Evolutionary conservation across 139 green algal species (phyloP).

Genomic region (Volvox reticuliferus): DNA sequence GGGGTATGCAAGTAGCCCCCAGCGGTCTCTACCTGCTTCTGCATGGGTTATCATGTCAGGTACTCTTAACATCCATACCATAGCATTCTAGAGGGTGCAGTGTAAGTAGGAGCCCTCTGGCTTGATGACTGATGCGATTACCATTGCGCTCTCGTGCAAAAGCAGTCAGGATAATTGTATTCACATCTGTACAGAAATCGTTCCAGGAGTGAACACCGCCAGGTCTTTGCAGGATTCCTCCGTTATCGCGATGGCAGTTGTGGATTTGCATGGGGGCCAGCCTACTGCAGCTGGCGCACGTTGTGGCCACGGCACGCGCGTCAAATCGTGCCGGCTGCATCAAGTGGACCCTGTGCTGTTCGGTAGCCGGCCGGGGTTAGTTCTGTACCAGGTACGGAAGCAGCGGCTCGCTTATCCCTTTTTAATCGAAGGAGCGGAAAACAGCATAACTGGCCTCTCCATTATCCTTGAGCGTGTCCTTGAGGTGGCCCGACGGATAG

Average conservation of each 20-base stretch:
- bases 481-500: no score
- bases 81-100: no score
- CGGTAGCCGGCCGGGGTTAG: slow-evolving; percentile 40
- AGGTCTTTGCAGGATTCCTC: background rate
- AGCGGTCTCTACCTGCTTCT: slow-evolving; percentile 24
- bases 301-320: background rate
- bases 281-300: background rate
- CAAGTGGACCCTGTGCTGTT: slow-evolving; percentile 49
- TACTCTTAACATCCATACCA: background rate
- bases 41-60: slow-evolving; percentile 2
- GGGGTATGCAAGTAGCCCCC: slow-evolving; percentile 21
- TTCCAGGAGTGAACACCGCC: background rate
- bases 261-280: slow-evolving; percentile 52
- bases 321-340: slow-evolving; percentile 39
- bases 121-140: no score
- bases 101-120: no score
- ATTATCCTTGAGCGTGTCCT: no score
- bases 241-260: slow-evolving; percentile 19
- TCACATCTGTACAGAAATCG: no score
- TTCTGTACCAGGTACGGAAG: slow-evolving; percentile 30
- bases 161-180: no score
- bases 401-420: no score
- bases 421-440: no score
- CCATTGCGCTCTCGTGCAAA: no score
- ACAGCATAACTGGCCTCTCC: no score